Evolutionary conservation across 2,329 filamentous ascomycete genomes (phyloP).

Genomic region (Pseudonectria buxi): DNA sequence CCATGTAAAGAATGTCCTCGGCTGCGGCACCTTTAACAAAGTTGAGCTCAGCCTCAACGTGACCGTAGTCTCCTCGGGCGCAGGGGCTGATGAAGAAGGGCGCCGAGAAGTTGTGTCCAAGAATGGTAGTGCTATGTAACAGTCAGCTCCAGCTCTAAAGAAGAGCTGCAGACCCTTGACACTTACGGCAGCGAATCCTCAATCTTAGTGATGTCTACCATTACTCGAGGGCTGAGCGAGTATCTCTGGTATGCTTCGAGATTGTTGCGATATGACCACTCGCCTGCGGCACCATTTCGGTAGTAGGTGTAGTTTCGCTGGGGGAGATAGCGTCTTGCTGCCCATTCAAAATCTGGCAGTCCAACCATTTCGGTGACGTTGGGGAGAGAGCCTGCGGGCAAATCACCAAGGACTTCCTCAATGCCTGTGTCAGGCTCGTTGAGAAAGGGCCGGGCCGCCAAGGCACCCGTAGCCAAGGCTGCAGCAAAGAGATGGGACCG

Average conservation of each 20-base stretch:
- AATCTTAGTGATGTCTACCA: conserved; percentile 43
- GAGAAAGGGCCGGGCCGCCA: conserved; percentile 34
- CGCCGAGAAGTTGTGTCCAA: conserved; percentile 46
- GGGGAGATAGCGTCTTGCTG: conserved; percentile 40
- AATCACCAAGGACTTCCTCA: conserved; percentile 25
- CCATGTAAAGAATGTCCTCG: conserved; percentile 45
- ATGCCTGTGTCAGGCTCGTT: conserved; percentile 39
- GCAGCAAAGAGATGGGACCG: conserved; percentile 5
- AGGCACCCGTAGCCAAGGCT: conserved; percentile 20
- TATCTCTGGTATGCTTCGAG: conserved; percentile 46
- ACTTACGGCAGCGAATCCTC: conserved; percentile 30
- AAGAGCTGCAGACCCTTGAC: background rate
- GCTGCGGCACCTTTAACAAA: conserved; percentile 42
- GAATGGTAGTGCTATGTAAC: conserved; percentile 36
- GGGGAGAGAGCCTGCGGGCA: conserved; percentile 28
- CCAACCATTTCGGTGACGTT: conserved; percentile 36
- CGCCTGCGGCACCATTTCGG: conserved; percentile 47
- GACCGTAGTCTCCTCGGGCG: conserved; percentile 37
- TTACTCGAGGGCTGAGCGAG: conserved; percentile 39
- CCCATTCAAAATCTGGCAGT: conserved; percentile 45
- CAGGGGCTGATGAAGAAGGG: conserved; percentile 51
- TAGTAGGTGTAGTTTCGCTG: conserved; percentile 44
- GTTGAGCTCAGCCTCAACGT: conserved; percentile 41
- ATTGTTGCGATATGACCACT: conserved; percentile 52
- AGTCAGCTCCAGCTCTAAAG: conserved; percentile 1